phyloP scores from a whole-genome alignment of 768 basidiomycete species.

The Boletus tomentosulus region DNA sequence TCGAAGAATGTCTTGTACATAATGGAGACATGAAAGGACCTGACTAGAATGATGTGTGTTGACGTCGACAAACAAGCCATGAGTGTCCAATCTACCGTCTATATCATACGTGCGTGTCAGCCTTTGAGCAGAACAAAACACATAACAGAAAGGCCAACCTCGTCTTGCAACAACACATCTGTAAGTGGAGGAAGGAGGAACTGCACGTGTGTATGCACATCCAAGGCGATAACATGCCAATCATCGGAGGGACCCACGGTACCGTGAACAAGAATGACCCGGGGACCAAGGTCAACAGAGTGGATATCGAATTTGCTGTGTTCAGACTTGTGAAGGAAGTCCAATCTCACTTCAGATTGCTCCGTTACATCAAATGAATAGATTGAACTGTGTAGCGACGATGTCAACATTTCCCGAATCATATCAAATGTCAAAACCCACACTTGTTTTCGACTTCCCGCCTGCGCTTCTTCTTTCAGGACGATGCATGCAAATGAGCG shows the following conservation, averaged over 20 bases:
- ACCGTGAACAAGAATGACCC: slow-evolving; percentile 5
- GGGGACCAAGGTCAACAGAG: slow-evolving; percentile 11
- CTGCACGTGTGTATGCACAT: slow-evolving; percentile 8
- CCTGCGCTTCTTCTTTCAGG: background rate
- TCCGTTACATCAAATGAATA: slow-evolving; percentile 1
- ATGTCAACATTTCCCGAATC: background rate
- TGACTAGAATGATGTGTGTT: slow-evolving; percentile 15
- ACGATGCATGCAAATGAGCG: slow-evolving; percentile 4
- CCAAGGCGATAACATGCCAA: slow-evolving; percentile 8
- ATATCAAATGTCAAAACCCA: background rate
- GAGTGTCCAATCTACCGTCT: no score
- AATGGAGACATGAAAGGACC: background rate
- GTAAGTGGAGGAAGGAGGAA: slow-evolving; percentile 1
- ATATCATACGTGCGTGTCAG: no score
- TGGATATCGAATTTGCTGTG: background rate
- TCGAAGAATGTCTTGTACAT: slow-evolving; percentile 8
- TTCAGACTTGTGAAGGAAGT: slow-evolving; percentile 12
- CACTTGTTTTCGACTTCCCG: background rate
- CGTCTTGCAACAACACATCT: background rate
- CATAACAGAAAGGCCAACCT: slow-evolving; percentile 1
- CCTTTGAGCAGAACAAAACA: no score
- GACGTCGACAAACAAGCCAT: slow-evolving; percentile 20
- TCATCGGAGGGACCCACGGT: background rate
- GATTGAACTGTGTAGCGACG: background rate
- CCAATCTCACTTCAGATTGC: slow-evolving; percentile 3